A percentile compares a stretch with the other conserved stretches of the same genome.
Evolutionary conservation across 352 stramenopile species (phyloP).

Genomic region (Pilasporangium apinafurcum): DNA sequence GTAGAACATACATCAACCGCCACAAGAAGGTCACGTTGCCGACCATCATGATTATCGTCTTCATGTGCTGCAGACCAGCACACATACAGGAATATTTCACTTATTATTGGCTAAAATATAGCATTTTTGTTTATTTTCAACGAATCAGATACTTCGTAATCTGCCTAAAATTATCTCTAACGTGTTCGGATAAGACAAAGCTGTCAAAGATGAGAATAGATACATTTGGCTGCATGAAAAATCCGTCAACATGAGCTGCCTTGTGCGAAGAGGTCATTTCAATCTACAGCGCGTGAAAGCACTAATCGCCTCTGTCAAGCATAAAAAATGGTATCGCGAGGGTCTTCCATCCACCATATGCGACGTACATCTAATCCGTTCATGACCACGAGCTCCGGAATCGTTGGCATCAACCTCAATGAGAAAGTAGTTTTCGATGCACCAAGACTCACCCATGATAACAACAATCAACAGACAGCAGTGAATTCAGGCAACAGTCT

Average conservation of each 20-base stretch:
- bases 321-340: conserved; percentile 55
- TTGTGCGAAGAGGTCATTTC: no score
- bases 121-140: no score
- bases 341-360: conserved; percentile 65
- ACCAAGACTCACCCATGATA: conserved; percentile 35
- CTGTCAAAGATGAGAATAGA: no score
- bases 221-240: no score
- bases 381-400: conserved; percentile 82
- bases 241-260: no score
- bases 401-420: conserved; percentile 70
- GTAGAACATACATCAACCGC: conserved; percentile 19
- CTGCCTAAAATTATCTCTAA: no score
- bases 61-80: conserved; percentile 5
- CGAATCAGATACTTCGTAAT: no score
- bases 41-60: not conserved
- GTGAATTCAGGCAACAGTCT: conserved; percentile 9
- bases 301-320: no score
- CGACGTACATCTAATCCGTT: conserved; percentile 71
- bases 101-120: no score
- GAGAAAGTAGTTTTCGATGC: conserved; percentile 64
- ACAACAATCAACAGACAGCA: conserved; percentile 12
- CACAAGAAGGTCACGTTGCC: conserved; percentile 7
- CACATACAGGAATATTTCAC: no score
- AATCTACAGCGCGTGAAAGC: no score
- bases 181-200: no score